Evolutionary conservation across 108 stramenopile genomes (phyloP).

Genomic region (Conticribra guillardii): DNA sequence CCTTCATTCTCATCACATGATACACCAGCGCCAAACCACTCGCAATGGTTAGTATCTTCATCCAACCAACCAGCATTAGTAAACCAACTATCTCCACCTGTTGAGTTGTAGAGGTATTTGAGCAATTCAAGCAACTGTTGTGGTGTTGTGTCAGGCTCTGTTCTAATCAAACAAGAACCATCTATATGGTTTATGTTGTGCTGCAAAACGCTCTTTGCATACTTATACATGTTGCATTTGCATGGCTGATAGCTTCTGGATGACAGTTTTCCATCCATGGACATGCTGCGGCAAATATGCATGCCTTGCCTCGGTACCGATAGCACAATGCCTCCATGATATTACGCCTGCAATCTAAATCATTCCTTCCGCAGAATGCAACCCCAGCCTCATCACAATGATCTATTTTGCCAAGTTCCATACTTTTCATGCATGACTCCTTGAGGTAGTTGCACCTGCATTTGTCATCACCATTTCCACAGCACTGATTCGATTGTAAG

Average conservation of each 20-base stretch:
- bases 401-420: background rate
- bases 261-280: background rate
- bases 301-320: background rate
- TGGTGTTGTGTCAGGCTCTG: background rate
- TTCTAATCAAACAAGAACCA: background rate
- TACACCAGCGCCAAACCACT: background rate
- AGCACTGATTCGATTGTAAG: background rate
- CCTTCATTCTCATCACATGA: background rate
- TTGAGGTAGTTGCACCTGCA: background rate
- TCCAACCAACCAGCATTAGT: background rate
- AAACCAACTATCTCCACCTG: background rate
- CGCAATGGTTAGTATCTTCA: background rate
- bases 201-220: background rate
- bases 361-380: background rate
- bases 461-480: background rate
- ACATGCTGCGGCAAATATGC: background rate
- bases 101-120: background rate
- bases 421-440: background rate
- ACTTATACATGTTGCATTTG: background rate
- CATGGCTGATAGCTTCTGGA: background rate
- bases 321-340: background rate
- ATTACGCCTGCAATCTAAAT: background rate
- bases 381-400: background rate
- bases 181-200: background rate
- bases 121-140: background rate